Evolutionary conservation across 2,329 filamentous ascomycete species (phyloP), one percentile per base, ranked within the genome.

Genomic region (Penicillium brasilianum): DNA sequence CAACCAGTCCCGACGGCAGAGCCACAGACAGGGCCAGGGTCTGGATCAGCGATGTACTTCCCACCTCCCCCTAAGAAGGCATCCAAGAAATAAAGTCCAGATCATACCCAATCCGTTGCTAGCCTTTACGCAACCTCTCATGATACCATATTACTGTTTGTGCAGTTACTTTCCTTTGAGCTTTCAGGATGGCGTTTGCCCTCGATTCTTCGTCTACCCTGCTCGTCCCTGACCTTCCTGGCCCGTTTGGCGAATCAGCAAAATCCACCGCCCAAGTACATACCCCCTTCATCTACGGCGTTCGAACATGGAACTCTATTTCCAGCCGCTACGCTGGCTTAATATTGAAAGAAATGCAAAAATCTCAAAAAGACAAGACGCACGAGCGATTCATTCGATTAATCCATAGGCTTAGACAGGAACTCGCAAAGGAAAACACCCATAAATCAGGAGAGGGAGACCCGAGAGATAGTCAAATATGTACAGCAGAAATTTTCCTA

Each of bases 51-150:
- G 30, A 77, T 78, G 63, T 80, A 80, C 61, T 81, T 81, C 68
- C 78, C 78, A 9, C 78, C 78, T 20, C 78, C 78, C 10, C 78
- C 78, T 11, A 79, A 77, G 62, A 78, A 78, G 66, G 72, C 75
- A 14, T 49, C 57, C 7, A 76, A 70, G 46, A 62, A 59, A n/a
- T 73, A 51, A 71, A 28, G 49, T n/a, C 34, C 1, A 11, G 25
- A 11, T n/a, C 22, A 18, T 4, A 43, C 22, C 36, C 22, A 18
- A 41, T 39, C 28, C n/a, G 18, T 53, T 53, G 10, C 36, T 41
- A 8, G n/a, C 39, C 28, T 28, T 50, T 20, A 37, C 28, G 25
- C n/a, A 48, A 28, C 59, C 48, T 36, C 20, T 34, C 18, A 58
- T 58, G 63, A 64, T 66, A 62, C 64, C 63, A 59, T 61, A 44